Evolutionary conservation across 164 flowering plant genomes (phyloP), one percentile per base, ranked within the genome.

Genomic region (Chloranthus sessilifolius): DNA sequence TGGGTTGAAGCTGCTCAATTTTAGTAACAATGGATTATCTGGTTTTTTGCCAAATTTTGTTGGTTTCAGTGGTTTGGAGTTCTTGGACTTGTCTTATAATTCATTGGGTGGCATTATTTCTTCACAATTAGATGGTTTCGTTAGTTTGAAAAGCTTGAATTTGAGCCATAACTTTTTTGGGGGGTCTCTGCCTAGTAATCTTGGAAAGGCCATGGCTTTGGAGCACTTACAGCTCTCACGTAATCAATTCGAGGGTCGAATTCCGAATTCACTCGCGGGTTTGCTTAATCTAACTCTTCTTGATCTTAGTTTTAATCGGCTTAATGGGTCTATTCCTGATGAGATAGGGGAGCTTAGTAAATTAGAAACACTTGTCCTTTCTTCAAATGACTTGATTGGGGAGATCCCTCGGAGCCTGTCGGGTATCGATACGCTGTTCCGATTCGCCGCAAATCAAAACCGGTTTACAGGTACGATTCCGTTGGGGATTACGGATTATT

Each of bases 371-470:
- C 62, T 82, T 50, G 26, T 75, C 5, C 69, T 85, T 20, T 82
- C 89, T 26, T 2, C 63, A 9, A 85, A 82, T 55, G 1, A 26
- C 15, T 56, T 85, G 25, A 51, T 0, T 43, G 89, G 87, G 17
- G 50, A n/a, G 52, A 67, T 85, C 60, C 89, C 95, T 7, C 12
- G 1, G 5, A 38, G 4, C 23, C 60, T 85, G 44, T 42, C 63
- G 11, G 64, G 20, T 10, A 68, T 78, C 33, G n/a, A 17, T 37
- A 56, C 79, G 4, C 62, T 85, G 15, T 14, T 23, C 5, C 54
- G 85, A n/a, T 81, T 85, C 51, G 77, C 82, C 3, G 95, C 95
- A 0, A 63, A 82, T 50, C 71, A 58, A 48, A 85, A 85, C 43
- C 16, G 10, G 0, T 72, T 85, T 36, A 29, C 2, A 9, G 95